Conservation (phyloP, 805 yeast species). For the Teunomyces stri region DNA sequence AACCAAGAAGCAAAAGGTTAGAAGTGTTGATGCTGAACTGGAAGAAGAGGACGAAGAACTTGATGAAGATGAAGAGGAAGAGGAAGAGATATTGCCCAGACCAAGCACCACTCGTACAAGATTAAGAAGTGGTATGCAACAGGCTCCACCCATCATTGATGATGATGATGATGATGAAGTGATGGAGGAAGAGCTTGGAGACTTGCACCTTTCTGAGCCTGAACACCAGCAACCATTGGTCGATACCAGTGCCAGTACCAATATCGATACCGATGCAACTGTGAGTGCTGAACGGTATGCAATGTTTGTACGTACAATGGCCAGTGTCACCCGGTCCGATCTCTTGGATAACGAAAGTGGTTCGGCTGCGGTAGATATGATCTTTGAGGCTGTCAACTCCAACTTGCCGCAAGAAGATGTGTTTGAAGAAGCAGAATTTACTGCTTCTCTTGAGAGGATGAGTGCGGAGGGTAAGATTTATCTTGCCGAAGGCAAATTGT, state of each 20-base stretch:
- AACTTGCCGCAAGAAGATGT: constrained; percentile 39
- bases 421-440: constrained; percentile 29
- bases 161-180: constrained; percentile 10
- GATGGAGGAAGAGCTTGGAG: constrained; percentile 26
- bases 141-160: constrained; percentile 7
- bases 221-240: constrained; percentile 24
- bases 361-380: constrained; percentile 31
- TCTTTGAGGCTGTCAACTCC: constrained; percentile 31
- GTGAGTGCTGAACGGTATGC: constrained; percentile 34
- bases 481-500: constrained; percentile 39
- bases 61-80: constrained; percentile 28
- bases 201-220: constrained; percentile 27
- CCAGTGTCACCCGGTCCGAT: constrained; percentile 29
- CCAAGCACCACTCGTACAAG: constrained; percentile 19
- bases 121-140: constrained; percentile 11
- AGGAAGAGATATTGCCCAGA: constrained; percentile 14
- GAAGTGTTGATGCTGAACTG: constrained; percentile 18
- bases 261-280: constrained; percentile 15
- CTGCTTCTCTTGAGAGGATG: constrained; percentile 31
- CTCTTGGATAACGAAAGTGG: constrained; percentile 31
- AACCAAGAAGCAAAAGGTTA: constrained; percentile 28
- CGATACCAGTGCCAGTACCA: constrained; percentile 20
- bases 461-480: constrained; percentile 35
- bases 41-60: constrained; percentile 33
- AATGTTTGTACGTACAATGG: constrained; percentile 29